Evolutionary conservation across 257 asterid genomes (phyloP).

Genomic region (Penstemon eatonii): DNA sequence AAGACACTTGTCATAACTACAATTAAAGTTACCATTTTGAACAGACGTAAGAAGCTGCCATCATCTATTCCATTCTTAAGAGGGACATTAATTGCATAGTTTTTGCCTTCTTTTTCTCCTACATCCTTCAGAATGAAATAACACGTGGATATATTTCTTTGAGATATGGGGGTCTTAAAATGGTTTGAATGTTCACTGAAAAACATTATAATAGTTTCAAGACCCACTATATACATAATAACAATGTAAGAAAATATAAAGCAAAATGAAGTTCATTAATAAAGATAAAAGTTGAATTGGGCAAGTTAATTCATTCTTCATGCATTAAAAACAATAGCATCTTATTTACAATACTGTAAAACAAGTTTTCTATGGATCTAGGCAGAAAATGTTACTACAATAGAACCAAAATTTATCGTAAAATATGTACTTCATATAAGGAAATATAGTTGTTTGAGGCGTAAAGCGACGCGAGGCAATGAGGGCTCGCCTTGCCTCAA

Average conservation of each 20-base stretch:
- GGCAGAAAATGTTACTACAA: constrained; percentile 7
- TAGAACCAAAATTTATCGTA: no score
- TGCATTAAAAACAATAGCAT: background rate
- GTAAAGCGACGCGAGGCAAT: no score
- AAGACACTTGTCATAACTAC: constrained; percentile 3
- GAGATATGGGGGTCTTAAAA: constrained; percentile 21
- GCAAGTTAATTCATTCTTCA: background rate
- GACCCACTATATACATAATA: background rate
- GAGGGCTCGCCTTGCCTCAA: no score
- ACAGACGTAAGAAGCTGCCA: constrained; percentile 79
- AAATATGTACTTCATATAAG: background rate
- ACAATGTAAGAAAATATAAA: background rate
- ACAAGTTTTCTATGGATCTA: background rate
- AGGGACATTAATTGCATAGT: constrained; percentile 95
- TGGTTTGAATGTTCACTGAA: background rate
- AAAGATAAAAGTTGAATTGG: background rate
- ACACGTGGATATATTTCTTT: constrained; percentile 27
- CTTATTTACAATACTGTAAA: background rate
- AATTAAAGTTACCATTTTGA: constrained; percentile 62
- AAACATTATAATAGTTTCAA: background rate
- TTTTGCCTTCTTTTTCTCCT: constrained; percentile 96
- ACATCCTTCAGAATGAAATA: constrained; percentile 68
- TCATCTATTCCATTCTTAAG: constrained; percentile 97
- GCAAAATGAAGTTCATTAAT: background rate
- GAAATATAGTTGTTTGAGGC: no score